phyloP scores from a whole-genome alignment of 768 basidiomycete species.

The Naganishia vaughanmartiniae region DNA sequence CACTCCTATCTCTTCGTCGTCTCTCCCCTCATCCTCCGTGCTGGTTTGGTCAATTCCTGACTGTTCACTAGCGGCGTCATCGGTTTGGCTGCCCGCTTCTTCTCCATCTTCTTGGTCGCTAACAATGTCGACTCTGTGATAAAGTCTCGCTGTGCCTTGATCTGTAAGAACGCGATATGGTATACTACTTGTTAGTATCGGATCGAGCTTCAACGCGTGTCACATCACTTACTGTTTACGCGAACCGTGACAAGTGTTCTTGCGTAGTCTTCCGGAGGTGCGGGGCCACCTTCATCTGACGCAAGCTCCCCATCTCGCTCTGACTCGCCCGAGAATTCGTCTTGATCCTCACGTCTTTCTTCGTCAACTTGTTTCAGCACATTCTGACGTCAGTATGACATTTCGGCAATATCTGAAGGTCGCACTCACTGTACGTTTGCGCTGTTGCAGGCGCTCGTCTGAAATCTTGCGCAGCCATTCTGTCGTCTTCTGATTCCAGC shows the following conservation, averaged over 20 bases:
- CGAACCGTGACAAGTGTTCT: not conserved
- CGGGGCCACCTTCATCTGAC: not conserved
- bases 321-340: not conserved
- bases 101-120: not conserved
- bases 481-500: conserved; percentile 2
- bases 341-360: not conserved
- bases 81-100: not conserved
- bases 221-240: not conserved
- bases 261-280: not conserved
- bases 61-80: not conserved
- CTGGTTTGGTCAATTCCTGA: not conserved
- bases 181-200: not conserved
- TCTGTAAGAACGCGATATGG: not conserved
- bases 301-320: not conserved
- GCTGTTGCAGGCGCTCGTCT: not conserved
- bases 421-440: not conserved
- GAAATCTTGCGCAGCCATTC: not conserved
- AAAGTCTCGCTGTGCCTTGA: not conserved
- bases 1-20: not conserved
- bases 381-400: not conserved
- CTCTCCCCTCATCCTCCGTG: not conserved
- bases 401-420: not conserved
- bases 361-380: not conserved
- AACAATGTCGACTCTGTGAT: not conserved
- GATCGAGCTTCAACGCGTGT: not conserved